These are phyloP conservation scores for Neonectria hederae DNA, from an alignment of 2,329 filamentous ascomycete species.

Conservation along the genomic window DNA sequence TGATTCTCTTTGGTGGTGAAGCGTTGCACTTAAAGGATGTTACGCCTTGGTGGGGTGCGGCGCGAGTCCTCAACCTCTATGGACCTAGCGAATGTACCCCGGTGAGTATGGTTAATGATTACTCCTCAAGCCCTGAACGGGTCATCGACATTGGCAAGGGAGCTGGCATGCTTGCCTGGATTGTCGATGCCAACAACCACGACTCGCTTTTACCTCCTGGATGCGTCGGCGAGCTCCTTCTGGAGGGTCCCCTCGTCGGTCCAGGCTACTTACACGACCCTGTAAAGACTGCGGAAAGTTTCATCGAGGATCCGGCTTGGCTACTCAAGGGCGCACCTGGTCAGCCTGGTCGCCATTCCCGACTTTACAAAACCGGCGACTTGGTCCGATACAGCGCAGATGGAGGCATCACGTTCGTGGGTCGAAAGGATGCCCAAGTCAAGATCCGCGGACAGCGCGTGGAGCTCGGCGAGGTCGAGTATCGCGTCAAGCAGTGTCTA, in stretches of 20 bases:
- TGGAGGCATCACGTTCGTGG: conserved; percentile 51
- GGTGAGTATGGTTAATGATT: conserved; percentile 9
- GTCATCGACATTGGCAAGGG: conserved; percentile 6
- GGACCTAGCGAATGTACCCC: conserved; percentile 9
- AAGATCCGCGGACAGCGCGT: conserved; percentile 65
- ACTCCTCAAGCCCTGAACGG: background rate
- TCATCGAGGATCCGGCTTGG: conserved; percentile 45
- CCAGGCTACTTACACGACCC: conserved; percentile 36
- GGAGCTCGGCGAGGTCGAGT: conserved; percentile 52
- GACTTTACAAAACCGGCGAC: conserved; percentile 27
- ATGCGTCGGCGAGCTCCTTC: conserved; percentile 39
- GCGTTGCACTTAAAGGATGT: conserved; percentile 56
- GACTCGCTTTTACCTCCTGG: conserved; percentile 33
- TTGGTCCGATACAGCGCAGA: conserved; percentile 40
- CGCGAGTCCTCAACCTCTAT: conserved; percentile 32
- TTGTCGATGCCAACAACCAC: conserved; percentile 31
- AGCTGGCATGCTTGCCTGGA: conserved; percentile 27
- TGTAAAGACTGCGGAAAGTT: conserved; percentile 40
- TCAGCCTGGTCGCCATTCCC: conserved; percentile 27
- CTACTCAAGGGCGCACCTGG: conserved; percentile 24
- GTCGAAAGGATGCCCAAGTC: conserved; percentile 62
- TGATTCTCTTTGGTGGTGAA: conserved; percentile 56
- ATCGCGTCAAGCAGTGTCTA: conserved; percentile 1
- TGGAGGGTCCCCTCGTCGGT: conserved; percentile 41
- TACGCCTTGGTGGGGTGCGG: background rate